Evolutionary conservation across 345 rosid genomes (phyloP).

Genomic region (sweet orange (Citrus sinensis)): DNA sequence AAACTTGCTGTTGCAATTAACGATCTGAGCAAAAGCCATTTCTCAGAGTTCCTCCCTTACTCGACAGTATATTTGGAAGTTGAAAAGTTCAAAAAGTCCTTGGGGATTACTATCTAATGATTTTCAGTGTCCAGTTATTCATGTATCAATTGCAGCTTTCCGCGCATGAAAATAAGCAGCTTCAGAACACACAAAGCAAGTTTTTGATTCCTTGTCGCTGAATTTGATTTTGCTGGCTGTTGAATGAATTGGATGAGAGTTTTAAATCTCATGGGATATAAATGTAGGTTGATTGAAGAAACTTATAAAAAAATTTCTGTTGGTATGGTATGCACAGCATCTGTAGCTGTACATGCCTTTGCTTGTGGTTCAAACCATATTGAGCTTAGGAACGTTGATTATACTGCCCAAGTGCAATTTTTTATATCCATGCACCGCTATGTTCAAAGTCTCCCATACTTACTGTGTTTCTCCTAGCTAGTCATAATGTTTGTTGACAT

Average conservation of each 20-base stretch:
- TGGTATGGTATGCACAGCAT: background rate
- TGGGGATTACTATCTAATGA: constrained; percentile 59
- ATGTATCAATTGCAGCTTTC: constrained; percentile 26
- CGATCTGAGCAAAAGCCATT: constrained; percentile 71
- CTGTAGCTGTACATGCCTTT: background rate
- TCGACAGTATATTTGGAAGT: constrained; percentile 92
- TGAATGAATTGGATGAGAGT: constrained; percentile 18
- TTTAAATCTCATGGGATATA: constrained; percentile 15
- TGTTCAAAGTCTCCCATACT: too few species aligned
- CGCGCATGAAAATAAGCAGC: constrained; percentile 60
- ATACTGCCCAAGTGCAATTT: too few species aligned
- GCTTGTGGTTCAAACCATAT: background rate
- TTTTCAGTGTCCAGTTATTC: constrained; percentile 3
- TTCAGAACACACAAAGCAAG: constrained; percentile 37
- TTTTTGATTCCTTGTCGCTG: constrained; percentile 21
- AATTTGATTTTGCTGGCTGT: constrained; percentile 24
- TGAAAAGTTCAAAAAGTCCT: constrained; percentile 78
- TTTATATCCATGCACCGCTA: too few species aligned
- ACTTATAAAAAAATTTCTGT: background rate
- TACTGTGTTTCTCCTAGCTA: too few species aligned
- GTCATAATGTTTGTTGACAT: too few species aligned
- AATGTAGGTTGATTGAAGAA: background rate
- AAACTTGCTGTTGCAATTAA: constrained; percentile 94
- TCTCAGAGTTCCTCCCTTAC: constrained; percentile 90
- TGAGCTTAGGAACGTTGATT: too few species aligned